Conservation (phyloP, 352 stramenopile genomes). For the Globisporangium acanthophoron region DNA sequence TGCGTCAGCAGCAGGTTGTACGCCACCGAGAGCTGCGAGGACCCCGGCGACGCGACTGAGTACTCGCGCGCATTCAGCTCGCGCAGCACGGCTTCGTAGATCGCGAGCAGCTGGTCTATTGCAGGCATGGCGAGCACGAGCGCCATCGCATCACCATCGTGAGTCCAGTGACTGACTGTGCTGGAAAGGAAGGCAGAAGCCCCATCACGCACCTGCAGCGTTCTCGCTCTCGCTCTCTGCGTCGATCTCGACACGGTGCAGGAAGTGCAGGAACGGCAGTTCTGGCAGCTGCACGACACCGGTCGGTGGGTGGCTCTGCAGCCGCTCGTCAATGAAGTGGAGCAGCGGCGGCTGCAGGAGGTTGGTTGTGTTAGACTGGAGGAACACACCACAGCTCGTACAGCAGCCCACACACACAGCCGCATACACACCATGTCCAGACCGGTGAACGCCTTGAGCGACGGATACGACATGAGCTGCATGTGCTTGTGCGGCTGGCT, state of each 20-base stretch:
- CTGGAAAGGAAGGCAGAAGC: not conserved
- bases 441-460: slow-evolving; percentile 52
- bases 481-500: slow-evolving; percentile 88
- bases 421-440: slow-evolving; percentile 34
- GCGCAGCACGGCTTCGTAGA: slow-evolving; percentile 45
- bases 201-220: slow-evolving; percentile 25
- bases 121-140: not conserved
- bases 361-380: too few relatives aligned
- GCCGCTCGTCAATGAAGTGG: slow-evolving; percentile 59
- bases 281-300: slow-evolving; percentile 51
- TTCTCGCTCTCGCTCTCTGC: slow-evolving; percentile 28
- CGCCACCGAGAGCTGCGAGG: slow-evolving; percentile 27
- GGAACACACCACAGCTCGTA: too few relatives aligned
- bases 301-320: slow-evolving; percentile 24
- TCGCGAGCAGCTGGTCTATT: slow-evolving; percentile 26
- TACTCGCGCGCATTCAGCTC: slow-evolving; percentile 38
- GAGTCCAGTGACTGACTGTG: not conserved
- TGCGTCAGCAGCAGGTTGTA: slow-evolving; percentile 79
- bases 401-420: not conserved
- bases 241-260: slow-evolving; percentile 49
- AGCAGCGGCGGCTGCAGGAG: slow-evolving; percentile 52
- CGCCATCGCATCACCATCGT: not conserved
- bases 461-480: slow-evolving; percentile 81
- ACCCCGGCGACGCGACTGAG: slow-evolving; percentile 5
- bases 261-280: slow-evolving; percentile 69